phyloP scores from a whole-genome alignment of 208 protist species.

The Acanthamoeba healyi region DNA sequence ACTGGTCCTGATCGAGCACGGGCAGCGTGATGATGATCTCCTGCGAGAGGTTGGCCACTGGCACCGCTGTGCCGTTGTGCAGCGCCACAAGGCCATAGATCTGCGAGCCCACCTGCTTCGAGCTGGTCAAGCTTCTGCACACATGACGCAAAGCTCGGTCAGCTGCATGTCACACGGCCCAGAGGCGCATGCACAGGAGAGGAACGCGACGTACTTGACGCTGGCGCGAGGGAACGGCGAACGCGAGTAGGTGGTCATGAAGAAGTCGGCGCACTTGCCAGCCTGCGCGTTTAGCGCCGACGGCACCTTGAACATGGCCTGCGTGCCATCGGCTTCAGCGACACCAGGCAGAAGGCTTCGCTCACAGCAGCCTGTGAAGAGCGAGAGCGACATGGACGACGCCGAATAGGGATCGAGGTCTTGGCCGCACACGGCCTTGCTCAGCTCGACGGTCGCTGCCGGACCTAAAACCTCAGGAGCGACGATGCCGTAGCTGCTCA shows the following conservation, averaged over 20 bases:
- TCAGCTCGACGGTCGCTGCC: not conserved
- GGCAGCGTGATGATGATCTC: slow-evolving; percentile 16
- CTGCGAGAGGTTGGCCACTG: not conserved
- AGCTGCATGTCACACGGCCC: no score
- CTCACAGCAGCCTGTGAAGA: not conserved
- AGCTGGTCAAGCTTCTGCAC: no score
- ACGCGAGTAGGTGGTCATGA: not conserved
- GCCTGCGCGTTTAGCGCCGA: not conserved
- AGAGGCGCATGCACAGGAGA: no score
- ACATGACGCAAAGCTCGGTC: no score
- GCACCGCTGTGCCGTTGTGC: not conserved
- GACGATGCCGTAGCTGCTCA: not conserved
- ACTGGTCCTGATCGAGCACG: not conserved
- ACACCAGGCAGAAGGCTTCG: not conserved
- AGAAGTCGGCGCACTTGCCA: slow-evolving; percentile 1
- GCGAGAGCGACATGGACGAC: not conserved
- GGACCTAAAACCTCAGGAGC: not conserved
- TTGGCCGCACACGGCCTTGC: slow-evolving; percentile 31
- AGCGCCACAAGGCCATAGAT: not conserved
- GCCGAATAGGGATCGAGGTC: not conserved
- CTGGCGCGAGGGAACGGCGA: not conserved
- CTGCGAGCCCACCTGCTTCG: not conserved
- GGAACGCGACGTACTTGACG: not conserved
- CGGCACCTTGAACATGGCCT: not conserved
- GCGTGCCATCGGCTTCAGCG: not conserved